These are phyloP conservation scores for Heliosperma pusillum DNA, from an alignment of 148 eudicot genomes.

Conservation along the genomic window DNA sequence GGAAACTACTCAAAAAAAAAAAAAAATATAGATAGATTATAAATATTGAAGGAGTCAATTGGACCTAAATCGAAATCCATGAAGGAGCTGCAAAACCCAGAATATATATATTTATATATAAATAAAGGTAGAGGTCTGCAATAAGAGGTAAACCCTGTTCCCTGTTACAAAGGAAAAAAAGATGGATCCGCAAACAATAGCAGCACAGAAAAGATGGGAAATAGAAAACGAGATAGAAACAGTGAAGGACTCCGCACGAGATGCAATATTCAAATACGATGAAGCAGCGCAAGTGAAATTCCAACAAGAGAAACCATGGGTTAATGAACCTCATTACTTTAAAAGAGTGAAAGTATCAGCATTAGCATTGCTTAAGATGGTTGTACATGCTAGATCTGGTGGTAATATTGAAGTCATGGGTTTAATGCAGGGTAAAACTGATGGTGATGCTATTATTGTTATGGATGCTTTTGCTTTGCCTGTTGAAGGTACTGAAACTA, in stretches of 20 bases:
- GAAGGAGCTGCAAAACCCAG: too few species aligned
- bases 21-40: too few species aligned
- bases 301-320: constrained; percentile 85
- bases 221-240: constrained; percentile 73
- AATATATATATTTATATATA: too few species aligned
- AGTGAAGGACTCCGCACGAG: too few species aligned
- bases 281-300: constrained; percentile 65
- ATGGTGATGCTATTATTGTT: constrained; percentile 83
- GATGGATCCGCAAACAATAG: too few species aligned
- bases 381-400: constrained; percentile 89
- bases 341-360: constrained; percentile 90
- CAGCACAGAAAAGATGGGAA: constrained; percentile 89
- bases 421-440: constrained; percentile 92
- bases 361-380: constrained; percentile 90
- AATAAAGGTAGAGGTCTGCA: too few species aligned
- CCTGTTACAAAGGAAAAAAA: too few species aligned
- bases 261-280: constrained; percentile 81
- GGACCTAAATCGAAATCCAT: too few species aligned
- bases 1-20: too few species aligned
- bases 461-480: constrained; percentile 98
- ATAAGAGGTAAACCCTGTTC: too few species aligned
- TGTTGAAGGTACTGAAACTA: constrained; percentile 93
- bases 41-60: too few species aligned
- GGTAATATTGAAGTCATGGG: constrained; percentile 94
- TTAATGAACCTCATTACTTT: constrained; percentile 75